These are phyloP conservation scores for Rutstroemia sp. DNA, from an alignment of 2,329 filamentous ascomycete genomes.

Conservation along the genomic window DNA sequence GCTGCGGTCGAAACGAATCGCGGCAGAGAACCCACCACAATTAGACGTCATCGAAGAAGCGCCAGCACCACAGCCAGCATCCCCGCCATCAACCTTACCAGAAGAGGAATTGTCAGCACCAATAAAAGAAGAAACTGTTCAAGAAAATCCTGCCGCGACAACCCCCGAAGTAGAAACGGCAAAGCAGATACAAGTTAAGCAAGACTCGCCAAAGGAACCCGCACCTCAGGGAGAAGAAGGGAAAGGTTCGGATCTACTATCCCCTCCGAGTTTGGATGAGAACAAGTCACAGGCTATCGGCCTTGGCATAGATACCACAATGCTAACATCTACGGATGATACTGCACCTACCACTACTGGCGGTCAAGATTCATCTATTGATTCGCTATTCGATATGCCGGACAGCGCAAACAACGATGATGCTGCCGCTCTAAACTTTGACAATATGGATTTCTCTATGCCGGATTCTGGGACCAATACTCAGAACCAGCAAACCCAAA, in stretches of 20 bases:
- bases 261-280: slow-evolving; percentile 18
- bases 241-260: slow-evolving; percentile 9
- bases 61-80: slow-evolving; percentile 20
- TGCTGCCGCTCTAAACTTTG: slow-evolving; percentile 21
- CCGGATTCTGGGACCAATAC: slow-evolving; percentile 13
- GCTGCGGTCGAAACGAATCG: slow-evolving; percentile 23
- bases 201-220: slow-evolving; percentile 14
- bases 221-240: neutral
- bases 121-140: slow-evolving; percentile 16
- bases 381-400: slow-evolving; percentile 25
- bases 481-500: slow-evolving; percentile 19
- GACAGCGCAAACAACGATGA: slow-evolving; percentile 15
- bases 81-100: neutral
- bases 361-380: slow-evolving; percentile 21
- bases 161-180: neutral
- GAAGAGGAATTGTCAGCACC: slow-evolving; percentile 8
- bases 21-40: slow-evolving; percentile 22
- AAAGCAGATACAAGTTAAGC: neutral
- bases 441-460: slow-evolving; percentile 24
- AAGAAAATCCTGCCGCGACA: neutral
- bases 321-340: slow-evolving; percentile 4
- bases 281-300: slow-evolving; percentile 17
- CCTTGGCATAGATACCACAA: slow-evolving; percentile 22
- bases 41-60: slow-evolving; percentile 12
- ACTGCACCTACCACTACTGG: slow-evolving; percentile 14